A percentile compares a stretch with the other conserved stretches of the same genome.
phyloP scores from a whole-genome alignment of 495 filamentous ascomycete genomes.

The Choiromyces venosus region DNA sequence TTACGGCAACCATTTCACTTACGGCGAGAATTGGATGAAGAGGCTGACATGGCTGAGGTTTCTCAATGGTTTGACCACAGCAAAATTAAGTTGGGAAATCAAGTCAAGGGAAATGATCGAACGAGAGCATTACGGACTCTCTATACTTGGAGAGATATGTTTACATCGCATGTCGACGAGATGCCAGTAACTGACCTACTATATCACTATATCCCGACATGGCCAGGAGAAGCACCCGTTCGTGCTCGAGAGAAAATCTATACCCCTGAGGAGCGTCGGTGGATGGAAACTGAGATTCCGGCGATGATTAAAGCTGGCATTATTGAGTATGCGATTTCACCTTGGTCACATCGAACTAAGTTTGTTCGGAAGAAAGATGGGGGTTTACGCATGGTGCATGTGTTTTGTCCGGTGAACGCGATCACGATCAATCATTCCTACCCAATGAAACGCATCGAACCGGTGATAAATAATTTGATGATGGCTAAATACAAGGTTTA shows the following conservation, averaged over 20 bases:
- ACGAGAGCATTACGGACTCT: background rate
- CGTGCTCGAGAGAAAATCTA: background rate
- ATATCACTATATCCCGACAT: constrained; percentile 5
- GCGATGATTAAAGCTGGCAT: constrained; percentile 11
- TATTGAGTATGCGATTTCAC: constrained; percentile 1
- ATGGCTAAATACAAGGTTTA: background rate
- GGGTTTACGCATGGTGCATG: constrained; percentile 8
- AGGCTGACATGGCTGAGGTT: background rate
- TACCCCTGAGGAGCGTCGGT: constrained; percentile 1
- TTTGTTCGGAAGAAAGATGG: constrained; percentile 6
- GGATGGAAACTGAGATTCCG: background rate
- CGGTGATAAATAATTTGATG: background rate
- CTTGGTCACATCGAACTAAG: constrained; percentile 3
- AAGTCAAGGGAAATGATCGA: background rate
- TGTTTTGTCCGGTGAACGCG: background rate
- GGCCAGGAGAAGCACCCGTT: background rate
- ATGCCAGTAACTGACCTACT: background rate
- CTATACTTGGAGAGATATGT: constrained; percentile 19
- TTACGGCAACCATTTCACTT: background rate
- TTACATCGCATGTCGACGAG: background rate
- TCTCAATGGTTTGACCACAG: background rate
- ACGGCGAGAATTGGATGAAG: background rate
- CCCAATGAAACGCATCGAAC: constrained; percentile 9
- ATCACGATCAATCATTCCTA: constrained; percentile 2
- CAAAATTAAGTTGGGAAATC: background rate